Base-by-base conservation (phyloP, 257 asterid species). In the Scutellaria baicalensis region DNA sequence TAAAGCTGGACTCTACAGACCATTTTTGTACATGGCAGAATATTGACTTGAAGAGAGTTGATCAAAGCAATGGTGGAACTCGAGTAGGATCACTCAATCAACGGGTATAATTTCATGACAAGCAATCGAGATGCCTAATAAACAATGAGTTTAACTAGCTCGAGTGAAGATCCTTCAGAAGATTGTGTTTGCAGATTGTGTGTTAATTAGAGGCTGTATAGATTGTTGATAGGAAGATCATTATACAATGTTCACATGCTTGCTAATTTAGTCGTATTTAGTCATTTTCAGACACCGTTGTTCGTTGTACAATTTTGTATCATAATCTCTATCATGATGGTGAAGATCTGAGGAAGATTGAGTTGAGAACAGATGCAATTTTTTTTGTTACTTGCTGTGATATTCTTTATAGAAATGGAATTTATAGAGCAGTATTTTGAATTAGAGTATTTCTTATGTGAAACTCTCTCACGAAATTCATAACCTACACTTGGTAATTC, bases 151-250 rank as follows among this genome's bases (percentile, higher is more conserved):
- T 35, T 38, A 65, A 58, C 6, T 57, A 48, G 80, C 12, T 55
- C 4, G 14, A 38, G 31, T 39, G 45, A 38, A n/a, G 60, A 68
- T 75, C 11, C 2, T 16, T 64, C 50, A 55, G 62, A 57, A 59
- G 70, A 58, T 64, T 76, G 66, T 65, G 51, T 65, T 69, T 49
- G 65, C 7, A 66, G 39, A 59, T 9, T 64, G 73, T 70, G 62
- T 77, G 69, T 45, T 42, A 60, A 67, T 20, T 61, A 57, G 45
- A 62, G 66, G 52, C 6, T 62, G 72, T 68, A 63, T 62, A 73
- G 82, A 72, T 62, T 27, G 58, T 68, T 20, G 76, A 48, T 50
- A 51, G 71, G 72, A 23, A 63, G 64, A 57, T 54, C 56, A 62
- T 56, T 68, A 65, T 68, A n/a, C 38, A 47, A 43, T 56, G 65